phyloP scores from a whole-genome alignment of 352 stramenopile genomes.

The Globisporangium orthogonon region DNA sequence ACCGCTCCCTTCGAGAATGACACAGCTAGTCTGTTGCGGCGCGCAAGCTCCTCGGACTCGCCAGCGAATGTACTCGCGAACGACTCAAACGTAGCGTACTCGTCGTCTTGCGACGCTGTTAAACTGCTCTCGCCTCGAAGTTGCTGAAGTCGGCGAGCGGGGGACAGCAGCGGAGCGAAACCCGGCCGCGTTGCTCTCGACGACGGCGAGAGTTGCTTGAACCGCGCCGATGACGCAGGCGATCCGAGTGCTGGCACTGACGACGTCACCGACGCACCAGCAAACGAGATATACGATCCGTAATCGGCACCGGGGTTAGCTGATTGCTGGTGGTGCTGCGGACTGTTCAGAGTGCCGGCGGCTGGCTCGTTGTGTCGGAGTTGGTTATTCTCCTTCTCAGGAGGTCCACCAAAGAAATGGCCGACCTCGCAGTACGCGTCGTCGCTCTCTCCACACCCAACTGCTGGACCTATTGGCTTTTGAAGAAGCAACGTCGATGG shows the following conservation, averaged over 20 bases:
- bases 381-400: conserved; percentile 4
- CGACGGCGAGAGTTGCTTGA: conserved; percentile 1
- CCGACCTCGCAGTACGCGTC: conserved; percentile 5
- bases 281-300: conserved; percentile 2
- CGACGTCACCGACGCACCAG: neutral
- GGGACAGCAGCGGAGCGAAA: conserved; percentile 3
- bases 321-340: neutral
- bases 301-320: conserved; percentile 2
- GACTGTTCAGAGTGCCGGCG: neutral
- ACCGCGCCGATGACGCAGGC: neutral
- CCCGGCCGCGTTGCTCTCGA: neutral
- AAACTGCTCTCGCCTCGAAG: neutral
- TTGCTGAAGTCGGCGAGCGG: conserved; percentile 1
- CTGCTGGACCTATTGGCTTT: neutral
- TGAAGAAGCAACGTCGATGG: neutral
- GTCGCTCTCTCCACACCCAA: neutral
- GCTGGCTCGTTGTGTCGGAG: neutral
- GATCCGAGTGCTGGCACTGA: neutral
- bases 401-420: conserved; percentile 2
- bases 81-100: conserved; percentile 15
- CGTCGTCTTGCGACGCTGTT: neutral
- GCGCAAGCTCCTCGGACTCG: conserved; percentile 11
- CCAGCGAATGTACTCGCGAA: conserved; percentile 13
- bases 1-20: conserved; percentile 9
- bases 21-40: conserved; percentile 4